Percentiles rank a stretch among this genome's conserved stretches.
Conservation (phyloP, 139 green algal species). For the Micromonas commoda region DNA sequence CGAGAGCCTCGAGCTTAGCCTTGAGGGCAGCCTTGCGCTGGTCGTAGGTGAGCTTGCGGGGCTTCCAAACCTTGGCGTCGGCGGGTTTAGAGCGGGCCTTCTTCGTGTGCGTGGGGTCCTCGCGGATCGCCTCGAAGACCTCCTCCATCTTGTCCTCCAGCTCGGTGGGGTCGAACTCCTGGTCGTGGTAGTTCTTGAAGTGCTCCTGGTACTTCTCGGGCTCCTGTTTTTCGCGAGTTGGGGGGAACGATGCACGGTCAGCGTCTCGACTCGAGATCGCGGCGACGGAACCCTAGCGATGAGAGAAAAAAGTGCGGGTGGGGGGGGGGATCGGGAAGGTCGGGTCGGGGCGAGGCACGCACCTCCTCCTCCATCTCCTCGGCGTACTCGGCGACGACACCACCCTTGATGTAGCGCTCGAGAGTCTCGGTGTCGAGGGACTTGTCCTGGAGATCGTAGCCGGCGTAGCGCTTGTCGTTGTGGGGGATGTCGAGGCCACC, state of each 20-base stretch:
- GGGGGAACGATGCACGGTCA: too few relatives aligned
- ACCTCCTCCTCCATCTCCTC: slow-evolving; percentile 39
- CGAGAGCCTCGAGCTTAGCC: slow-evolving; percentile 61
- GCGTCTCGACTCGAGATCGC: too few relatives aligned
- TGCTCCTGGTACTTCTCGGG: slow-evolving; percentile 90
- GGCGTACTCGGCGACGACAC: slow-evolving; percentile 98
- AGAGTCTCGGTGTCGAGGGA: slow-evolving; percentile 79
- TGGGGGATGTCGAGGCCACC: slow-evolving; percentile 96
- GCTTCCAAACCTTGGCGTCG: slow-evolving; percentile 55
- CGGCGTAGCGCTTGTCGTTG: slow-evolving; percentile 97
- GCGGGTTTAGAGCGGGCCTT: slow-evolving; percentile 67
- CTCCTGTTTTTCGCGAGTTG: too few relatives aligned
- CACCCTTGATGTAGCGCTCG: slow-evolving; percentile 57
- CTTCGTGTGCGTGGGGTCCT: slow-evolving; percentile 62
- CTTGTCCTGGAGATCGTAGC: slow-evolving; percentile 83
- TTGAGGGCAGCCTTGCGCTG: slow-evolving; percentile 91
- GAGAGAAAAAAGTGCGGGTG: not conserved
- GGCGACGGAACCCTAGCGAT: not conserved
- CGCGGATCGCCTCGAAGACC: slow-evolving; percentile 85
- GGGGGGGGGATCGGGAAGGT: not conserved
- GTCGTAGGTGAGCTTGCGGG: slow-evolving; percentile 88
- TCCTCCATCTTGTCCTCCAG: slow-evolving; percentile 84
- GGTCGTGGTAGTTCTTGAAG: slow-evolving; percentile 79
- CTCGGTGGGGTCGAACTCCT: slow-evolving; percentile 71
- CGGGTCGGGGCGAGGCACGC: too few relatives aligned